These are phyloP conservation scores for Xanthoparmelia taractica DNA, from an alignment of 495 filamentous ascomycete species.

Conservation along the genomic window DNA sequence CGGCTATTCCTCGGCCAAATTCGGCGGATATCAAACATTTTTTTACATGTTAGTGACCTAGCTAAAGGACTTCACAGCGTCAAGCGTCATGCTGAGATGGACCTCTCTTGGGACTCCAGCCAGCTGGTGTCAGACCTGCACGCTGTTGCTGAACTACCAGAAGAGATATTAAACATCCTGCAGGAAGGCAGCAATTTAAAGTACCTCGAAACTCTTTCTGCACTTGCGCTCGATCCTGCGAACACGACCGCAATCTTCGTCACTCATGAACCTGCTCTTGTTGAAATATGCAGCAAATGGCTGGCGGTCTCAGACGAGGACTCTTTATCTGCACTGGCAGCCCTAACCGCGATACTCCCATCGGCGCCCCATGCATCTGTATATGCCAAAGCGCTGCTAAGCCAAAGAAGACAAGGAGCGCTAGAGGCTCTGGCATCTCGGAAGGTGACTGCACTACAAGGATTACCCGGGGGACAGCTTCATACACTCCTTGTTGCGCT, in stretches of 20 bases:
- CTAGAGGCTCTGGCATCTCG: constrained; percentile 31
- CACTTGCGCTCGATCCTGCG: constrained; percentile 55
- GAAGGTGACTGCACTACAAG: constrained; percentile 35
- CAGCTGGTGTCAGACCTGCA: constrained; percentile 10
- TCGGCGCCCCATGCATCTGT: constrained; percentile 62
- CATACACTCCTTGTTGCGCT: constrained; percentile 53
- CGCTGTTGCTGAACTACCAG: constrained; percentile 50
- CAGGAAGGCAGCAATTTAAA: constrained; percentile 51
- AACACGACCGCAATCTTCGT: constrained; percentile 61
- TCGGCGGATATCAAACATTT: neutral
- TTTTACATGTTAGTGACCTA: neutral
- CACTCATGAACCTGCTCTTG: constrained; percentile 61
- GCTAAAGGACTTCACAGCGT: neutral
- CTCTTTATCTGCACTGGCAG: constrained; percentile 48
- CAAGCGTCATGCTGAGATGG: constrained; percentile 7
- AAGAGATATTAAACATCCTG: constrained; percentile 57
- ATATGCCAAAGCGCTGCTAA: constrained; percentile 31
- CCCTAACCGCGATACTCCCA: constrained; percentile 72
- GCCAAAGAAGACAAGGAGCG: constrained; percentile 3
- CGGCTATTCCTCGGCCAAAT: too few species aligned
- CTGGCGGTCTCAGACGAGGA: constrained; percentile 33
- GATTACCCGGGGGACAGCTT: constrained; percentile 33
- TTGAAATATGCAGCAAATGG: constrained; percentile 77
- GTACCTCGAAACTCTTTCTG: constrained; percentile 63
- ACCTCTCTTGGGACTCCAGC: constrained; percentile 16